Evolutionary conservation across 352 stramenopile species (phyloP).

Genomic region (Globisporangium cystogenes): DNA sequence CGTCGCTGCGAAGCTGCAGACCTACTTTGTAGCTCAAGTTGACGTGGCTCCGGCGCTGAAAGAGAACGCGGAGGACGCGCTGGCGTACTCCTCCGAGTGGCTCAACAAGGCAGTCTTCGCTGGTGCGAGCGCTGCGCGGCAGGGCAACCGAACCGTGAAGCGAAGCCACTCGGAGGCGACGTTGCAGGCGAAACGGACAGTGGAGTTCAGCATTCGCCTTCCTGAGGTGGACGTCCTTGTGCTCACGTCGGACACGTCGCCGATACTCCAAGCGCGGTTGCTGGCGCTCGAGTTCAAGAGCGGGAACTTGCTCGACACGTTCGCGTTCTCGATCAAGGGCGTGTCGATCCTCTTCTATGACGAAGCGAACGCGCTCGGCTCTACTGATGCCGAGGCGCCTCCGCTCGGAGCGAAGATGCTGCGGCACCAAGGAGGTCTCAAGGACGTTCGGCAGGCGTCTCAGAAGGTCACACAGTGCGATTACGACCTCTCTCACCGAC

Average conservation of each 20-base stretch:
- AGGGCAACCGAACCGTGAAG: neutral
- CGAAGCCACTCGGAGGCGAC: neutral
- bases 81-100: slow-evolving; percentile 43
- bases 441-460: slow-evolving; percentile 7
- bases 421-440: slow-evolving; percentile 11
- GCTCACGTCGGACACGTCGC: slow-evolving; percentile 52
- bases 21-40: slow-evolving; percentile 55
- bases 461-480: slow-evolving; percentile 17
- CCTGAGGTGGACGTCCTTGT: slow-evolving; percentile 62
- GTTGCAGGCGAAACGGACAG: neutral
- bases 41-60: slow-evolving; percentile 36
- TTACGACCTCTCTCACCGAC: slow-evolving; percentile 33
- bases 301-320: slow-evolving; percentile 38
- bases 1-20: slow-evolving; percentile 52
- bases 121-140: slow-evolving; percentile 3
- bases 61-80: slow-evolving; percentile 48
- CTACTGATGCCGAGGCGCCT: neutral
- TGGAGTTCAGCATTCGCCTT: slow-evolving; percentile 52
- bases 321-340: slow-evolving; percentile 47
- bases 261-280: slow-evolving; percentile 56
- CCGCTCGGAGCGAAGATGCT: slow-evolving; percentile 1
- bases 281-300: slow-evolving; percentile 50
- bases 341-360: slow-evolving; percentile 66
- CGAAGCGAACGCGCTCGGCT: slow-evolving; percentile 3
- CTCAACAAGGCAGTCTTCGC: slow-evolving; percentile 49